Conservation (phyloP, 768 basidiomycete species). For the Serpula lacrymans region DNA sequence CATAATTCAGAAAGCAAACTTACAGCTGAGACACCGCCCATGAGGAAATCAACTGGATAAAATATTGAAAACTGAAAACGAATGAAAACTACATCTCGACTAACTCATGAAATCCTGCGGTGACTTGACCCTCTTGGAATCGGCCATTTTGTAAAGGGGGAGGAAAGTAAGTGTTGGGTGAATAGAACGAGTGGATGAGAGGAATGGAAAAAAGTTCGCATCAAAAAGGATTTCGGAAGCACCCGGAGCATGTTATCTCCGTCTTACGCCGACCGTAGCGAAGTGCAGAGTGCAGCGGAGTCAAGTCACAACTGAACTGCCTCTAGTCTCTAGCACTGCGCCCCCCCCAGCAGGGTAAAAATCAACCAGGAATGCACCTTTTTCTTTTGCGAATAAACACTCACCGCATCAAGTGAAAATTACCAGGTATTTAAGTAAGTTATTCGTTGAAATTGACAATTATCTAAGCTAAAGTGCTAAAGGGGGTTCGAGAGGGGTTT, state of each 20-base stretch:
- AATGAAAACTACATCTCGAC: constrained; percentile 4
- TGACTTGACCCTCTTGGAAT: constrained; percentile 79
- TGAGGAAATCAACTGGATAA: constrained; percentile 80
- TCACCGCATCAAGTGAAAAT: too few relatives aligned
- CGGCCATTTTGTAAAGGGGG: constrained; percentile 68
- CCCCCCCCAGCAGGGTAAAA: too few relatives aligned
- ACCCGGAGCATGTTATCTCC: constrained; percentile 30
- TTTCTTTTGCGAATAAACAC: too few relatives aligned
- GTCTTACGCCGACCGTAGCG: constrained; percentile 25
- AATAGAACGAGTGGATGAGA: constrained; percentile 56
- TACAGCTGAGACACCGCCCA: constrained; percentile 94
- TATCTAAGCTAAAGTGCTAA: too few relatives aligned
- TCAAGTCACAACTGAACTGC: too few relatives aligned
- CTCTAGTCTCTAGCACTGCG: too few relatives aligned
- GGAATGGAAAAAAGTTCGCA: constrained; percentile 47
- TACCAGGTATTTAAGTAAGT: too few relatives aligned
- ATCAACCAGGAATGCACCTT: too few relatives aligned
- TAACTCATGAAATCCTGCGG: constrained; percentile 87
- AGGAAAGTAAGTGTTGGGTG: constrained; percentile 34
- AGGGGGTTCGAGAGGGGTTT: too few relatives aligned
- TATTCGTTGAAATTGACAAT: too few relatives aligned
- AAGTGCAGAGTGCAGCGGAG: too few relatives aligned
- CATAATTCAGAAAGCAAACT: constrained; percentile 23
- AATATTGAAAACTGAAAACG: constrained; percentile 10
- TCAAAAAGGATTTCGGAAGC: constrained; percentile 31